Evolutionary conservation across 2,329 filamentous ascomycete species (phyloP).

Genomic region (Penicillium digitatum): DNA sequence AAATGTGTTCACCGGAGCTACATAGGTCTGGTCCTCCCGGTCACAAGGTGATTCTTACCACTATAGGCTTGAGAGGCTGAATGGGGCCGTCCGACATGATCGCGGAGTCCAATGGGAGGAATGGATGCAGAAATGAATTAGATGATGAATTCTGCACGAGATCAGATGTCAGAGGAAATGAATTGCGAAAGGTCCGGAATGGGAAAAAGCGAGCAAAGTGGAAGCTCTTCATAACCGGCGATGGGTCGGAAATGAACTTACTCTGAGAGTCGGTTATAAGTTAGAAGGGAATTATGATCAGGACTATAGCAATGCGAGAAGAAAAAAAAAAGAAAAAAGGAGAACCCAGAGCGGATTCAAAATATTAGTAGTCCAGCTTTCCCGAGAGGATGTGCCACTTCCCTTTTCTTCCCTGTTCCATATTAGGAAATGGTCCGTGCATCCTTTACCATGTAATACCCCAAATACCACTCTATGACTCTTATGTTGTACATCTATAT

Average conservation of each 20-base stretch:
- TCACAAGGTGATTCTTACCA: constrained; percentile 34
- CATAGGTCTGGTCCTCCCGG: background rate
- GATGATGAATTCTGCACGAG: background rate
- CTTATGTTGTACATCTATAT: background rate
- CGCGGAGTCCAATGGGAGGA: constrained; percentile 7
- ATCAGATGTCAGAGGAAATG: background rate
- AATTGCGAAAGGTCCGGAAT: background rate
- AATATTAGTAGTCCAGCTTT: constrained; percentile 11
- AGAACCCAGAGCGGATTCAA: constrained; percentile 7
- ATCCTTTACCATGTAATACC: background rate
- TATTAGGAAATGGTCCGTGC: constrained; percentile 3
- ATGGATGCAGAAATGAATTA: background rate
- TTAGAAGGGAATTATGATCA: background rate
- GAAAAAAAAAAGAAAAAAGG: constrained; percentile 2
- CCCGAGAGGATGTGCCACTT: constrained; percentile 5
- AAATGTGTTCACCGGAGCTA: background rate
- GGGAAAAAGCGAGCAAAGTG: background rate
- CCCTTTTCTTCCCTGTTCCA: background rate
- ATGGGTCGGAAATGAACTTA: background rate
- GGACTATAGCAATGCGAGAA: background rate
- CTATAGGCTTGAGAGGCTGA: constrained; percentile 35
- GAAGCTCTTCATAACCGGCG: background rate
- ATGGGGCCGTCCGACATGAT: constrained; percentile 40
- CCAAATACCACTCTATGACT: background rate
- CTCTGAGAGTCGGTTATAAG: background rate